Conservation (phyloP, 352 stramenopile species). For the Phytophthora pinifolia region DNA sequence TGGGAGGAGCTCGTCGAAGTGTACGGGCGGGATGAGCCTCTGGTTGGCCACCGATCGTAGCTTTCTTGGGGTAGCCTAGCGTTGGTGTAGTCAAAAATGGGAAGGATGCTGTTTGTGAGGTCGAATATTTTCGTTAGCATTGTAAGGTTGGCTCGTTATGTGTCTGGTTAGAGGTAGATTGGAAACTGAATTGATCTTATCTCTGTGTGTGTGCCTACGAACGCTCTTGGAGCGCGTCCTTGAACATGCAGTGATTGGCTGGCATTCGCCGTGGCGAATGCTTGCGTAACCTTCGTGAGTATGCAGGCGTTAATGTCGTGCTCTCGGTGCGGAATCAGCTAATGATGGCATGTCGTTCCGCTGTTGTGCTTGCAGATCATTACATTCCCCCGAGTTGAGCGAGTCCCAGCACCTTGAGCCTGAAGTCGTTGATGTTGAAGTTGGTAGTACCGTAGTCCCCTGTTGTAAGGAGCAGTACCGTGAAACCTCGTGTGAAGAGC, state of each 20-base stretch:
- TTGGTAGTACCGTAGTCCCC: constrained; percentile 1
- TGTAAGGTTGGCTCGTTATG: too few relatives aligned
- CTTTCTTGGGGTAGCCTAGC: not conserved
- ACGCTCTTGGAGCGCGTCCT: too few relatives aligned
- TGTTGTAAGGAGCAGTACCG: not conserved
- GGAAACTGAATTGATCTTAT: too few relatives aligned
- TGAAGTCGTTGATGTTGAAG: constrained; percentile 4
- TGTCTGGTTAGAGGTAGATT: too few relatives aligned
- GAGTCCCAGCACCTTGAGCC: not conserved
- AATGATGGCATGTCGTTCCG: not conserved
- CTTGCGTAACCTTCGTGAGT: not conserved
- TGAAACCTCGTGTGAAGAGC: not conserved
- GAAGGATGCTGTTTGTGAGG: too few relatives aligned
- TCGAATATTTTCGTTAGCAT: too few relatives aligned
- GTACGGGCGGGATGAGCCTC: constrained; percentile 7
- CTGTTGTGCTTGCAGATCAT: constrained; percentile 1
- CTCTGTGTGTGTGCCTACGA: too few relatives aligned
- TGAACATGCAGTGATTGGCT: too few relatives aligned
- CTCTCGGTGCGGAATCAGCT: too few relatives aligned
- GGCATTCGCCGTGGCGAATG: too few relatives aligned
- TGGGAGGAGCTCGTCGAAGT: constrained; percentile 9
- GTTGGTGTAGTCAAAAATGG: not conserved
- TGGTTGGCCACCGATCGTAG: constrained; percentile 13
- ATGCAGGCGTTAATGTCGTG: not conserved
- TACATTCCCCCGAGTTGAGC: constrained; percentile 4